Evolutionary conservation across 1,284 basidiomycete species (phyloP), one percentile per base, ranked within the genome.

Genomic region (Fistulinella cinereoalba): DNA sequence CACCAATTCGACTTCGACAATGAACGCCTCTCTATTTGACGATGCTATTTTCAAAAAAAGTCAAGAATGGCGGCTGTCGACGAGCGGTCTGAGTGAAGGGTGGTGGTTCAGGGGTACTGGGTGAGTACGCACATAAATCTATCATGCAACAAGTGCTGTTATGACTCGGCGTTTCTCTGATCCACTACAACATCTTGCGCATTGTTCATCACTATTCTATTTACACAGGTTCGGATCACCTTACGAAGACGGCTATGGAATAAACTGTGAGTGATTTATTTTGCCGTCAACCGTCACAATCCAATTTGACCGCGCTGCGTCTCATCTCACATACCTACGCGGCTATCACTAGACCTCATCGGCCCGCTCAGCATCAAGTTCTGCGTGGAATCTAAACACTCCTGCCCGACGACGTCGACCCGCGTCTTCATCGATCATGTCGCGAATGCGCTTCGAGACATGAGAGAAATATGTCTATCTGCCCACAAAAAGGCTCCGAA

Each of bases 341-440:
- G 45, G 44, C 32, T 43, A 47, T 31, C 32, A 45, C 25, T 53
- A 95, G 92, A 98, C 67, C 78, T 97, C 52, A 82, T 89, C 47
- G 92, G 86, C 15, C 80, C 85, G 13, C 72, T 85, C 44, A 72
- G 85, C 52, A 79, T 98, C 69, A 97, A 95, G 70, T 96, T 98
- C 70, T 96, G 96, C 3, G 85, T 98, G 62, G 95, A 98, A 70
- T 90, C 87, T 46, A 98, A 98, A 68, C 71, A 77, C 55, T 87
- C 87, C 8, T 83, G 76, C 57, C 62, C 75, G 6, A 64, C 71
- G 28, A 94, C 92, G 22, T 89, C 88, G 23, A 95, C 93, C 10
- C 71, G 75, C 10, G 49, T 54, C 22, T 91, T 97, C 66, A 84
- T 88, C 59, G 60, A 74, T 49, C 79, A 81, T 38, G 68, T 97